Conservation (phyloP, 225 moss, liverwort and hornwort genomes). For the Pseudoscleropodium purum region DNA sequence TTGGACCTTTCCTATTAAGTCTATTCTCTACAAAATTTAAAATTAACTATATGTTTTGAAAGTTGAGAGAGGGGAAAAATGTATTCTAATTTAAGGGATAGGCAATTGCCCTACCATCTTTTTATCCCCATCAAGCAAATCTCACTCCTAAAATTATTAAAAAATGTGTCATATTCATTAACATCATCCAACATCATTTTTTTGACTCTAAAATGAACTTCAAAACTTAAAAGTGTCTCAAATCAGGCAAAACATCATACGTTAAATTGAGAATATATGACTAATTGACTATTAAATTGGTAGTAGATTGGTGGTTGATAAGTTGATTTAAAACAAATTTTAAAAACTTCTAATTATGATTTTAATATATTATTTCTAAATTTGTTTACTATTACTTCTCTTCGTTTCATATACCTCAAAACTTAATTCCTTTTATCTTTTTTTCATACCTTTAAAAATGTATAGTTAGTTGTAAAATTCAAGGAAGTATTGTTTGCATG, state of each 20-base stretch:
- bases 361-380: neutral
- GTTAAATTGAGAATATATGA: neutral
- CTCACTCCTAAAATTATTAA: neutral
- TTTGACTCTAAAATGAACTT: accelerated
- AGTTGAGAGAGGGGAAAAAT: accelerated
- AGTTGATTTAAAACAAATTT: neutral
- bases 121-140: no score
- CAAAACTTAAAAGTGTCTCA: neutral
- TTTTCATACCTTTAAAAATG: neutral
- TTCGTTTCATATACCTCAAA: no score
- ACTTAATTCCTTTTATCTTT: neutral
- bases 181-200: no score
- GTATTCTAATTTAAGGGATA: neutral
- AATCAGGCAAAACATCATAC: neutral
- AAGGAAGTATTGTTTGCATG: accelerated
- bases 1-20: neutral
- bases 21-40: neutral
- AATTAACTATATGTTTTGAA: neutral
- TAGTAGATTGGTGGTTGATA: no score
- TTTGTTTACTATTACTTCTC: neutral
- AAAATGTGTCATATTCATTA: neutral
- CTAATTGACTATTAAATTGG: neutral
- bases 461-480: neutral
- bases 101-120: neutral
- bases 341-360: no score